phyloP scores from a whole-genome alignment of 495 filamentous ascomycete species.

The Aspergillus funiculosus region DNA sequence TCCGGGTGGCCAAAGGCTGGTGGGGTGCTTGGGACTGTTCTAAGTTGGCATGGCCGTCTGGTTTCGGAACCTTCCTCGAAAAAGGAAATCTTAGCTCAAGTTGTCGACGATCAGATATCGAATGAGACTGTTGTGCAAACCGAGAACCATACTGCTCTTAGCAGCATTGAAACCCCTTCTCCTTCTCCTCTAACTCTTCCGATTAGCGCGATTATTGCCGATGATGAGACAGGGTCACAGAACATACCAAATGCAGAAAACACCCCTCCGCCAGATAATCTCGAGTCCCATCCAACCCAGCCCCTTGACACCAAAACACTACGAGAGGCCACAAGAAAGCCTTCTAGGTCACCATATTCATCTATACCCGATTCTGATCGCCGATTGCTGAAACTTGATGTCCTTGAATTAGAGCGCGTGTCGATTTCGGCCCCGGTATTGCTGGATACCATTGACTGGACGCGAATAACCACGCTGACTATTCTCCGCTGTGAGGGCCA shows the following conservation, averaged over 20 bases:
- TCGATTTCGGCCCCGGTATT: conserved; percentile 64
- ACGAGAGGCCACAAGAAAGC: conserved; percentile 4
- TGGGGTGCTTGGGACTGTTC: conserved; percentile 46
- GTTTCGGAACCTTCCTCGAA: background rate
- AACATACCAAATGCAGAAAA: background rate
- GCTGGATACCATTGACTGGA: conserved; percentile 73
- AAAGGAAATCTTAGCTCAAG: background rate
- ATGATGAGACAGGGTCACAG: background rate
- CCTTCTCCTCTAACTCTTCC: background rate
- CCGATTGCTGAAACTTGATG: conserved; percentile 56
- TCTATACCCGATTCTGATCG: conserved; percentile 8
- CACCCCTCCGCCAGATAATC: background rate
- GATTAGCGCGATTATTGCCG: no score
- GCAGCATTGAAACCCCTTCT: background rate
- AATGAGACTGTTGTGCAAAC: background rate
- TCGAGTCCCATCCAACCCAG: background rate
- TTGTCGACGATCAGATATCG: background rate
- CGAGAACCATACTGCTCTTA: background rate
- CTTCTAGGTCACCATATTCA: background rate
- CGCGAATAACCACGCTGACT: conserved; percentile 67
- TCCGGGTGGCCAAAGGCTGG: conserved; percentile 47
- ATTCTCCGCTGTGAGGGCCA: conserved; percentile 73
- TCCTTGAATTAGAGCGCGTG: conserved; percentile 79
- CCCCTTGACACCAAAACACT: background rate
- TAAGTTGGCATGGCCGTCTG: conserved; percentile 10